These are phyloP conservation scores for Didymella sp. DNA, from an alignment of 2,329 filamentous ascomycete genomes.

Conservation along the genomic window DNA sequence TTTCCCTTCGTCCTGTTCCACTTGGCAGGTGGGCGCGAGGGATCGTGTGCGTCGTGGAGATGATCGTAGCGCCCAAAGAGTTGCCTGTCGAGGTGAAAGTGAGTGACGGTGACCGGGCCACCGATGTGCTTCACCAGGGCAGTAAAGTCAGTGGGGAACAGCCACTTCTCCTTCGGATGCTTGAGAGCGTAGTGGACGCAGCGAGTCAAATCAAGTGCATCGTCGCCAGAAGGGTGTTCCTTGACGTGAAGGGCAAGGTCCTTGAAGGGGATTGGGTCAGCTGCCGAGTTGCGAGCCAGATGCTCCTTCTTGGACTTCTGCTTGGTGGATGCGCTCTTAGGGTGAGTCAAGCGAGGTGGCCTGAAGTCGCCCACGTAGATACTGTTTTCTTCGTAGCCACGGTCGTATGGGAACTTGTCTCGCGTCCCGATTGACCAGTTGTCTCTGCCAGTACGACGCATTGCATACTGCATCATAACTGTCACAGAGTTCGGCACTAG, in stretches of 20 bases:
- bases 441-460: constrained; percentile 24
- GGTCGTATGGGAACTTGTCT: constrained; percentile 1
- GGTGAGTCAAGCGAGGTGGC: constrained; percentile 23
- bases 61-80: constrained; percentile 26
- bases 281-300: constrained; percentile 15
- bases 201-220: constrained; percentile 41
- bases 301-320: background rate
- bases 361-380: constrained; percentile 32
- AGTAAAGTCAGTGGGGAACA: constrained; percentile 34
- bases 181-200: constrained; percentile 33
- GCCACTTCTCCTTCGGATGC: constrained; percentile 33
- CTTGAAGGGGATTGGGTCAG: constrained; percentile 29
- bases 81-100: constrained; percentile 28
- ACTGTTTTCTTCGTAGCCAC: constrained; percentile 14
- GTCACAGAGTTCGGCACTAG: constrained; percentile 23
- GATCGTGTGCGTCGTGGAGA: background rate
- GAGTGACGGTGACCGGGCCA: constrained; percentile 20
- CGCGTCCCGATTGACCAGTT: constrained; percentile 28
- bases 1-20: constrained; percentile 6
- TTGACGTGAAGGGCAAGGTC: constrained; percentile 33
- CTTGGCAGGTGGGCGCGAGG: background rate
- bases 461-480: constrained; percentile 34
- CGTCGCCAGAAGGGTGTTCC: constrained; percentile 29
- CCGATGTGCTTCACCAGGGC: constrained; percentile 30
- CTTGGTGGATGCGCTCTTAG: constrained; percentile 16